Evolutionary conservation across 2,329 filamentous ascomycete genomes (phyloP).

Genomic region (Helotiales sp.): DNA sequence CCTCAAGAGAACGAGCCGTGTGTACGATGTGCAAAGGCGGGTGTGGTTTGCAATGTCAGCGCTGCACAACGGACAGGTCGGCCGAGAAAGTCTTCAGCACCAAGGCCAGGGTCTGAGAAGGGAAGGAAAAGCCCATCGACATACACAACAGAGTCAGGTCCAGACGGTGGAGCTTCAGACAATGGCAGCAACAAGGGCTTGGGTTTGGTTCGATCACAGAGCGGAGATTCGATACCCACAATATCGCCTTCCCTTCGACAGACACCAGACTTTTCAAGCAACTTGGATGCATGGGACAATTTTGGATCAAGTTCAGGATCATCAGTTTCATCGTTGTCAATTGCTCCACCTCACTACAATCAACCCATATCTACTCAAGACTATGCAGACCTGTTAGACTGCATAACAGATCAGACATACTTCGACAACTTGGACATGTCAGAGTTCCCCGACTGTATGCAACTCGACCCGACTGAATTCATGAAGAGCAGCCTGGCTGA

Average conservation of each 20-base stretch:
- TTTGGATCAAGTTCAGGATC: background rate
- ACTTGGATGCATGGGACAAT: background rate
- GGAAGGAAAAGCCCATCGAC: slow-evolving; percentile 6
- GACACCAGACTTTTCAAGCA: slow-evolving; percentile 3
- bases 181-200: background rate
- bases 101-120: slow-evolving; percentile 2
- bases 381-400: slow-evolving; percentile 14
- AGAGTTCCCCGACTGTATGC: slow-evolving; percentile 12
- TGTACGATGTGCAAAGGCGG: slow-evolving; percentile 10
- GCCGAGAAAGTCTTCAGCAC: slow-evolving; percentile 12
- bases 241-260: background rate
- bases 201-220: background rate
- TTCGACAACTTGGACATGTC: slow-evolving; percentile 15
- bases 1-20: slow-evolving; percentile 14
- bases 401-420: slow-evolving; percentile 15
- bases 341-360: slow-evolving; percentile 2
- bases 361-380: slow-evolving; percentile 12
- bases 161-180: background rate
- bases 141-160: background rate
- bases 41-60: slow-evolving; percentile 13
- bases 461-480: background rate
- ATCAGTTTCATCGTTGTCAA: slow-evolving; percentile 6
- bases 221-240: slow-evolving; percentile 1
- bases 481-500: background rate
- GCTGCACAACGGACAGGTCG: slow-evolving; percentile 13